Percentiles rank a stretch among this genome's conserved stretches.
These are phyloP conservation scores for Fusarium marasasianum DNA, from an alignment of 2,329 filamentous ascomycete genomes.

Conservation along the genomic window DNA sequence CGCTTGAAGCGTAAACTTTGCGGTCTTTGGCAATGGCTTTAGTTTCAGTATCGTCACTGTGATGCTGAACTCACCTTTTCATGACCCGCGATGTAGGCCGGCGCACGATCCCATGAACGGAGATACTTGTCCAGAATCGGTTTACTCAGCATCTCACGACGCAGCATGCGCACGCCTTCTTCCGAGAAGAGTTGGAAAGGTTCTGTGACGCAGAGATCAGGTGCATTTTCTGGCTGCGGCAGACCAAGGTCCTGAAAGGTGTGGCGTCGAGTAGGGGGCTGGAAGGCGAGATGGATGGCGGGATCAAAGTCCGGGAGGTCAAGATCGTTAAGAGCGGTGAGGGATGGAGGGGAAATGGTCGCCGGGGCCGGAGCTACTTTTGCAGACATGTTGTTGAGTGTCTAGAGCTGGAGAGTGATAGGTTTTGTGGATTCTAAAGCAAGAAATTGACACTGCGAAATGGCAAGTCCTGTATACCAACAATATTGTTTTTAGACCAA, in stretches of 20 bases:
- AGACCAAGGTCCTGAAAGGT: background rate
- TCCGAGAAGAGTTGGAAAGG: background rate
- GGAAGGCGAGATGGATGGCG: background rate
- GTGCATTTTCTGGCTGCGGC: background rate
- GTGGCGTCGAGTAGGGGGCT: background rate
- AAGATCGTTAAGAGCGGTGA: background rate
- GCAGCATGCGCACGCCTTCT: background rate
- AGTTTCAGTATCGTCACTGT: fast-evolving
- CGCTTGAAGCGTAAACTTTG: background rate
- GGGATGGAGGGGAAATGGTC: background rate
- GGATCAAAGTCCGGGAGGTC: background rate
- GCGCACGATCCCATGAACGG: background rate
- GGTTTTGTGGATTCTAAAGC: too few species aligned
- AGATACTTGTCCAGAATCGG: background rate
- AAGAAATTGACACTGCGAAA: too few species aligned
- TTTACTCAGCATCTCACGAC: background rate
- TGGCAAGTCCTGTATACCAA: too few species aligned
- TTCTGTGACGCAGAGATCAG: background rate
- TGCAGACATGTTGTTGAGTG: background rate
- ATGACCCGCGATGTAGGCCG: background rate
- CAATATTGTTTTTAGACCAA: too few species aligned
- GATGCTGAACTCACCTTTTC: background rate
- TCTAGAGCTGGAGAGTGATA: background rate
- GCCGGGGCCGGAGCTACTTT: background rate
- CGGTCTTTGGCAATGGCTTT: background rate